Evolutionary conservation across 495 filamentous ascomycete genomes (phyloP), one percentile per base, ranked within the genome.

Genomic region (Chaetomium cochliodes): DNA sequence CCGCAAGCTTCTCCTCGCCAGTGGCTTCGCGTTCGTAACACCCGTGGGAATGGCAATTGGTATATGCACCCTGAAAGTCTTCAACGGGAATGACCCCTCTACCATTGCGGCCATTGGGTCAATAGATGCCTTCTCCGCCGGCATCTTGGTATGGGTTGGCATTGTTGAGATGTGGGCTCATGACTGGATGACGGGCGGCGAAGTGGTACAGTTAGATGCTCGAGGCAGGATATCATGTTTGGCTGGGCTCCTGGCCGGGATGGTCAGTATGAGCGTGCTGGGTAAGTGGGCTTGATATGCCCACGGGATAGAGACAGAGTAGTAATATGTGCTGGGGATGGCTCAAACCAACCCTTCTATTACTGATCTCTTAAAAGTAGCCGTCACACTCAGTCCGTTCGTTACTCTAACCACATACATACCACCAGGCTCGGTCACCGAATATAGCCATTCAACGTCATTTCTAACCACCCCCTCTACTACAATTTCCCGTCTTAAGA

Each of bases 41-140:
- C 85, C 85, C 2, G 26, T 76, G 49, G 85, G 85, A 16, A 87
- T 87, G 84, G 82, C 78, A 13, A 86, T 87, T 30, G 85, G 85
- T 12, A 82, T 86, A 46, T 81, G 81, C 15, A 79, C 81, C 1
- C 64, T 85, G 15, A 70, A 78, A 15, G 37, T 73, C 8, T 87
- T 87, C 70, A 88, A 87, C 63, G 84, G 80, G 6, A 85, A 83
- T 51, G 79, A 85, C 60, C 78, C 76, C 5, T 69, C 74, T 0
- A 86, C 84, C 6, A 67, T 87, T 53, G 72, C 86, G 41, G 80
- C 82, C 3, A 76, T 87, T 18, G 85, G 84, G 9, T 86, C 84
- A 0, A 71, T 88, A 0, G 76, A 87, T 67, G 82, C 84, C 1
- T 58, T 87, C 13, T 82, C 79, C 23, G 84, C 85, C 0, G 85